phyloP scores from a whole-genome alignment of 106 monocot genomes.

The Hemerocallis citrina region DNA sequence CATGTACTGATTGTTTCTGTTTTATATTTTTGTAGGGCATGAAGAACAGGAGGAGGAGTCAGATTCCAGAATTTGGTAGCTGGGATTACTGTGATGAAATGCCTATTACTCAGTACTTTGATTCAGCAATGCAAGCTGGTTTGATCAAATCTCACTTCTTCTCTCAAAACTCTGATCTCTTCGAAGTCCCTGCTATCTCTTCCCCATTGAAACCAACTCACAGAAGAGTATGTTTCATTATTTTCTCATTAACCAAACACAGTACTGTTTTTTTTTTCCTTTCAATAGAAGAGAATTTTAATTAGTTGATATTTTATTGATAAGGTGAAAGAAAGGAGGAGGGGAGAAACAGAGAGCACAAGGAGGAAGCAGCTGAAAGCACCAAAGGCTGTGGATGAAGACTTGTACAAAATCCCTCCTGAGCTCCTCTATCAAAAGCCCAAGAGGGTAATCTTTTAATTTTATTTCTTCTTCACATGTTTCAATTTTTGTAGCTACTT shows the following conservation, averaged over 20 bases:
- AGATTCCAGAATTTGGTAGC: constrained; percentile 22
- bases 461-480: too few relatives aligned
- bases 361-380: background rate
- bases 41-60: constrained; percentile 7
- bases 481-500: background rate
- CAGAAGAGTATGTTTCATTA: too few relatives aligned
- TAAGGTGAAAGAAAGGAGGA: constrained; percentile 3
- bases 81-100: constrained; percentile 25
- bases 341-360: constrained; percentile 1
- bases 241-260: too few relatives aligned
- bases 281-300: too few relatives aligned
- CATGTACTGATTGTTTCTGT: too few relatives aligned
- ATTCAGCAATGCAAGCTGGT: constrained; percentile 30
- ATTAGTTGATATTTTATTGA: too few relatives aligned
- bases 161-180: constrained; percentile 12
- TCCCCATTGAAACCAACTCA: background rate
- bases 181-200: constrained; percentile 14
- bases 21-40: background rate
- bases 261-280: too few relatives aligned
- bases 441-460: too few relatives aligned
- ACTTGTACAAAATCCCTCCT: constrained; percentile 19
- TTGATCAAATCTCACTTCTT: constrained; percentile 10
- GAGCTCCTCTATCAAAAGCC: constrained; percentile 11
- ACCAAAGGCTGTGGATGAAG: constrained; percentile 16
- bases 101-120: constrained; percentile 28